These are phyloP conservation scores for Collybia mongolica DNA, from an alignment of 768 basidiomycete genomes.

Conservation along the genomic window DNA sequence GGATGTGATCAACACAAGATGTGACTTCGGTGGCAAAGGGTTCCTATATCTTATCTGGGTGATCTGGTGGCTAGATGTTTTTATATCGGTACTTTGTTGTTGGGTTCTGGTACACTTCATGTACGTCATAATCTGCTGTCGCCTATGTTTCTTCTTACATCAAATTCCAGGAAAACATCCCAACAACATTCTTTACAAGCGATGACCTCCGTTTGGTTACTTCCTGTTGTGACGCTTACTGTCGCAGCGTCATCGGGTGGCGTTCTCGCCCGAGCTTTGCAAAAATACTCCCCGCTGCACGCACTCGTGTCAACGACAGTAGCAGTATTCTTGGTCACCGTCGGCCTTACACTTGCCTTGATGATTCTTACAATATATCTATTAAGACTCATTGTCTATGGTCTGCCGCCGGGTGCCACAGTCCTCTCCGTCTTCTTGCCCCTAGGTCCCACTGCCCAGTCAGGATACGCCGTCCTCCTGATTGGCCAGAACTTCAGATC, in stretches of 20 bases:
- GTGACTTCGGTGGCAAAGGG: conserved; percentile 42
- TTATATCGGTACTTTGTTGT: conserved; percentile 51
- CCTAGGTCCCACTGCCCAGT: conserved; percentile 70
- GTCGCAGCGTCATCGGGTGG: conserved; percentile 72
- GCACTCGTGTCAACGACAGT: conserved; percentile 56
- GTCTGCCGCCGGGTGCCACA: conserved; percentile 39
- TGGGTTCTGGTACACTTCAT: conserved; percentile 67
- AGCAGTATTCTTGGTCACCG: conserved; percentile 52
- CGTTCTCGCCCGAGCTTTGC: conserved; percentile 50
- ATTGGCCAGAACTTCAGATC: conserved; percentile 49
- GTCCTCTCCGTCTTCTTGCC: conserved; percentile 71
- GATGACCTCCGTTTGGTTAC: conserved; percentile 68
- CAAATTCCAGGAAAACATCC: conserved; percentile 44
- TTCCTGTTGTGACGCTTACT: conserved; percentile 73
- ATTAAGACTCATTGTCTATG: conserved; percentile 54
- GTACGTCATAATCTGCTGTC: conserved; percentile 35
- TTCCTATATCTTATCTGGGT: conserved; percentile 56
- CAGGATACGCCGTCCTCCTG: conserved; percentile 54
- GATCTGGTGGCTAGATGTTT: conserved; percentile 64
- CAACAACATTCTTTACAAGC: conserved; percentile 53
- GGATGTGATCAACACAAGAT: conserved; percentile 36
- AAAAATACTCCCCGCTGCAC: conserved; percentile 38
- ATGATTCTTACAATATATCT: conserved; percentile 71
- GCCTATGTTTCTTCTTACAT: not conserved
- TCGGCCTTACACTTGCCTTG: conserved; percentile 58